These are phyloP conservation scores for Pythium graminicola DNA, from an alignment of 352 stramenopile species.

Conservation along the genomic window DNA sequence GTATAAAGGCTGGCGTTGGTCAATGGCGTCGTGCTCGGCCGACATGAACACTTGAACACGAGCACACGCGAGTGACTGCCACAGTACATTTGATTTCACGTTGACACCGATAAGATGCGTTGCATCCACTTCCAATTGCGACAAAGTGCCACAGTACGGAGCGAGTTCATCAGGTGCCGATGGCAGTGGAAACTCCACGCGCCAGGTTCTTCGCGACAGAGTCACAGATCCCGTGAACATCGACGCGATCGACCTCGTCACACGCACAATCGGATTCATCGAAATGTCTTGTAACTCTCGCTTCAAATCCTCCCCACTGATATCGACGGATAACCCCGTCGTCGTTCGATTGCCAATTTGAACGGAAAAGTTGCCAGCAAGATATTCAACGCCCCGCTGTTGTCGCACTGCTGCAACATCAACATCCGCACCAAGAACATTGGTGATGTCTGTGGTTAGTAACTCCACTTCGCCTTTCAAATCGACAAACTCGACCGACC, in stretches of 20 bases:
- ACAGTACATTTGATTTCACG: slow-evolving; percentile 18
- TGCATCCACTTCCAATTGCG: slow-evolving; percentile 14
- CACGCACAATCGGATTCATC: not conserved
- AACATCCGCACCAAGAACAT: slow-evolving; percentile 12
- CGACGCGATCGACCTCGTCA: not conserved
- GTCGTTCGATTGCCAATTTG: not conserved
- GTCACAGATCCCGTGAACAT: not conserved
- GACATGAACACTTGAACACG: slow-evolving; percentile 11
- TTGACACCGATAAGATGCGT: slow-evolving; percentile 21
- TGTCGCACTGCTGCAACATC: slow-evolving; percentile 1
- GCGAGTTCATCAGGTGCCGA: not conserved
- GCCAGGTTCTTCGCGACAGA: slow-evolving; percentile 1
- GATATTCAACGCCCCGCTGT: slow-evolving; percentile 12
- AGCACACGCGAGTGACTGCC: slow-evolving; percentile 3
- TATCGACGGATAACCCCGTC: not conserved
- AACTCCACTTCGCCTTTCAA: slow-evolving; percentile 14
- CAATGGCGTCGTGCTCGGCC: slow-evolving; percentile 2
- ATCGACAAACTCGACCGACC: slow-evolving; percentile 26
- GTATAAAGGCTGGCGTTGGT: not conserved
- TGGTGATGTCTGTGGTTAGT: slow-evolving; percentile 11
- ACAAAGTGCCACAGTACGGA: slow-evolving; percentile 5
- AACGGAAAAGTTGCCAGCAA: not conserved
- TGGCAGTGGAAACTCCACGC: slow-evolving; percentile 2
- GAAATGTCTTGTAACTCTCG: not conserved
- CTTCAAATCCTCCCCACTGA: not conserved